A percentile compares a stretch with the other conserved stretches of the same genome.
These are phyloP conservation scores for Entelexis paramagnoliae DNA, from an alignment of 1,139 yeast species.

Conservation along the genomic window DNA sequence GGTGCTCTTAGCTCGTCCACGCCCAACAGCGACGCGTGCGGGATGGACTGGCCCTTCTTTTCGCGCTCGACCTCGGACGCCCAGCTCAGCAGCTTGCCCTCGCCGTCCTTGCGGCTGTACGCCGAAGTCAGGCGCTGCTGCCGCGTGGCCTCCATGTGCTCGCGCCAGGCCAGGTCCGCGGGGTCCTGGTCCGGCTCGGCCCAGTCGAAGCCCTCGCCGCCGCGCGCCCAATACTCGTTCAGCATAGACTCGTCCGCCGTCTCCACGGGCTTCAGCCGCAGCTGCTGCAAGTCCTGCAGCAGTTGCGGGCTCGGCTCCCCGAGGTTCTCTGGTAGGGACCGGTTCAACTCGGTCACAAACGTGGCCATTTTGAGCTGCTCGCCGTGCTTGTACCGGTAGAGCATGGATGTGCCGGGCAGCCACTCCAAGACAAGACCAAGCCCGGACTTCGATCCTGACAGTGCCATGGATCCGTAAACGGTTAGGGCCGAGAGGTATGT, in stretches of 20 bases:
- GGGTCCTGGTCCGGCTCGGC: conserved; percentile 76
- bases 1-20: conserved; percentile 21
- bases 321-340: conserved; percentile 33
- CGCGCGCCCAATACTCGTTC: conserved; percentile 63
- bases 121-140: conserved; percentile 23
- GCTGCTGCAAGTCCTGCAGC: conserved; percentile 27
- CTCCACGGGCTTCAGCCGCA: conserved; percentile 34
- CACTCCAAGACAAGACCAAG: conserved; percentile 51
- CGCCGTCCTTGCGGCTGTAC: conserved; percentile 21
- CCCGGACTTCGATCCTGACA: conserved; percentile 48
- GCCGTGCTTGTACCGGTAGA: conserved; percentile 55
- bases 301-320: conserved; percentile 32
- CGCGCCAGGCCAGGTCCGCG: conserved; percentile 53
- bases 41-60: conserved; percentile 18
- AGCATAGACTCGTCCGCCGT: conserved; percentile 46
- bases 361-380: conserved; percentile 62
- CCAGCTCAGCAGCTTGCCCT: conserved; percentile 21
- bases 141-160: conserved; percentile 26
- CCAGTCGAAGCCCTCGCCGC: conserved; percentile 70
- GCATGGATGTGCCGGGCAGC: conserved; percentile 57
- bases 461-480: conserved; percentile 43
- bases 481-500: conserved; percentile 57
- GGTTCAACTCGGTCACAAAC: conserved; percentile 55
- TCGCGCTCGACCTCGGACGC: conserved; percentile 19
- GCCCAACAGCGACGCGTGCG: conserved; percentile 25